Evolutionary conservation across 352 stramenopile species (phyloP).

Genomic region (Pythium insidiosum): DNA sequence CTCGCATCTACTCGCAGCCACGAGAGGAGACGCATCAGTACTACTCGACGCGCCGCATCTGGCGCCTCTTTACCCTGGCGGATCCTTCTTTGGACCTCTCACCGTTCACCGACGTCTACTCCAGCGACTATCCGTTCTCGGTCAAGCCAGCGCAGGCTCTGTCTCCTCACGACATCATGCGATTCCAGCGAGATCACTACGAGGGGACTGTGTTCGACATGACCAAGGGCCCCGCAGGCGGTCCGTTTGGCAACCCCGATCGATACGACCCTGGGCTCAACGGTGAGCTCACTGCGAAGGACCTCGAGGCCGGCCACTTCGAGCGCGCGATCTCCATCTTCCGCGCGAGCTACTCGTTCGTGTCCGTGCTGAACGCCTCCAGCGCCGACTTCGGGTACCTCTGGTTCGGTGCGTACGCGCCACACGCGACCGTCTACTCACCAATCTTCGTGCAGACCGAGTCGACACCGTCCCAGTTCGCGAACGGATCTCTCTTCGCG

Average conservation of each 20-base stretch:
- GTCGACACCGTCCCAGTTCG: slow-evolving; percentile 34
- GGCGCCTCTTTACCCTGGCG: slow-evolving; percentile 83
- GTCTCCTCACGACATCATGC: slow-evolving; percentile 82
- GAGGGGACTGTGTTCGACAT: slow-evolving; percentile 90
- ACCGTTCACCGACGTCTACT: slow-evolving; percentile 62
- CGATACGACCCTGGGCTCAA: slow-evolving; percentile 63
- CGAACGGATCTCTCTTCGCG: slow-evolving; percentile 50
- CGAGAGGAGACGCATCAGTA: slow-evolving; percentile 46
- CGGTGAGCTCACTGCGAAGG: slow-evolving; percentile 34
- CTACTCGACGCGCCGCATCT: slow-evolving; percentile 88
- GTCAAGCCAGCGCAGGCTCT: slow-evolving; percentile 50
- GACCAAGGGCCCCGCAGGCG: slow-evolving; percentile 60
- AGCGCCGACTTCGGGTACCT: slow-evolving; percentile 59
- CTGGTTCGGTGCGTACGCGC: slow-evolving; percentile 89
- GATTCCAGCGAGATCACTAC: slow-evolving; percentile 91
- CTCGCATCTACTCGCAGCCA: slow-evolving; percentile 71
- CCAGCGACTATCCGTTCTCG: slow-evolving; percentile 84
- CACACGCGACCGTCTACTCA: slow-evolving; percentile 82
- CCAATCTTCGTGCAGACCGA: slow-evolving; percentile 79
- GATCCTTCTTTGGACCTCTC: slow-evolving; percentile 63
- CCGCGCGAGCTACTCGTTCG: slow-evolving; percentile 87
- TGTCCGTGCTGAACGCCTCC: slow-evolving; percentile 50
- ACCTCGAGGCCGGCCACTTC: slow-evolving; percentile 60
- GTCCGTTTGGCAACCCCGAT: slow-evolving; percentile 89
- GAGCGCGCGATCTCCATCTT: slow-evolving; percentile 93